These are phyloP conservation scores for Endotrypanum monterogeii DNA, from an alignment of 208 protist species.

Conservation along the genomic window DNA sequence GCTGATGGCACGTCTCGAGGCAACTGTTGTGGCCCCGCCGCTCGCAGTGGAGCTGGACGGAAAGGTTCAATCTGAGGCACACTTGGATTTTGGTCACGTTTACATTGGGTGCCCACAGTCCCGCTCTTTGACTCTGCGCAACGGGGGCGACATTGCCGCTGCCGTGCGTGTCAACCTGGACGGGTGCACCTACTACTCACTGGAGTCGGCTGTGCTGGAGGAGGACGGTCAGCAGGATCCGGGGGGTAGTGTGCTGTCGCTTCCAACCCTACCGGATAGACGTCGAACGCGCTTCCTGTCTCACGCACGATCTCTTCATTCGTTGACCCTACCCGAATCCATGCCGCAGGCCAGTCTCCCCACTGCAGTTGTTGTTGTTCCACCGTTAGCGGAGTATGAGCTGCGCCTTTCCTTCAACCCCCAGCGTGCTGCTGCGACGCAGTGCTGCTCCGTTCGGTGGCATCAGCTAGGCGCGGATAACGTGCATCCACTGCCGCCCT, in stretches of 20 bases:
- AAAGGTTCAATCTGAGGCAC: conserved; percentile 63
- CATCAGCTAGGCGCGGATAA: conserved; percentile 74
- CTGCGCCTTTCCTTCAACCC: conserved; percentile 28
- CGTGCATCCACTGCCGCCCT: conserved; percentile 62
- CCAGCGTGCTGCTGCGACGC: conserved; percentile 9
- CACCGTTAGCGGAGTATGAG: conserved; percentile 27
- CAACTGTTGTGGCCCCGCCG: conserved; percentile 67
- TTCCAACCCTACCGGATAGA: neutral
- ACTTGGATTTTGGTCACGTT: conserved; percentile 88
- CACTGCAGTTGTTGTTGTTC: conserved; percentile 19
- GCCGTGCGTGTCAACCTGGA: conserved; percentile 82
- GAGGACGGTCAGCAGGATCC: conserved; percentile 10
- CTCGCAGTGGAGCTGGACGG: conserved; percentile 53
- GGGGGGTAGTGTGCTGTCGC: neutral
- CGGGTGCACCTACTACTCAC: conserved; percentile 34
- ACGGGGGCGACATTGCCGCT: conserved; percentile 81
- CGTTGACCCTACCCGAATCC: conserved; percentile 8
- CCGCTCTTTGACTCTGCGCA: conserved; percentile 66
- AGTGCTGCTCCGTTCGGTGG: conserved; percentile 56
- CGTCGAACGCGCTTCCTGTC: conserved; percentile 26
- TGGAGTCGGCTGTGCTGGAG: conserved; percentile 31
- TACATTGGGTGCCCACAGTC: conserved; percentile 69
- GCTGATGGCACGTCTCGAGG: conserved; percentile 67
- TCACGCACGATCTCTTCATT: conserved; percentile 15
- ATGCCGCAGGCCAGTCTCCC: neutral